Conservation (phyloP, 257 asterid genomes). For the Ballota nigra region DNA sequence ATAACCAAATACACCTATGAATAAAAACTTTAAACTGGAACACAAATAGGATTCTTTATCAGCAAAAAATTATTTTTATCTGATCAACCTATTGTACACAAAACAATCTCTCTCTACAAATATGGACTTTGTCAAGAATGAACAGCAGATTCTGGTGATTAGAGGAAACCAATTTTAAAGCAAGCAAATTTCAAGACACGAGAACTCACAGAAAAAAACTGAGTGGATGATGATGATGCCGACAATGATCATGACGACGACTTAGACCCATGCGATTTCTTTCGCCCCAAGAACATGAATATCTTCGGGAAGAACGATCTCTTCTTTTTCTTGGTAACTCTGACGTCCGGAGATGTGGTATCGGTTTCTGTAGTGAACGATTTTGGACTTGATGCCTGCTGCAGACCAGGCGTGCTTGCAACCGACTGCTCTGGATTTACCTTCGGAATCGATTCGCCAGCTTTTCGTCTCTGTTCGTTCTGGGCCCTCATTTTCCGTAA, state of each 20-base stretch:
- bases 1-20: constrained; percentile 25
- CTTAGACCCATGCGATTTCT: constrained; percentile 36
- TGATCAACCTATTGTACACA: constrained; percentile 31
- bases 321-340: constrained; percentile 54
- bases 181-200: constrained; percentile 14
- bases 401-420: constrained; percentile 19
- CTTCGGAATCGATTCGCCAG: constrained; percentile 36
- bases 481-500: constrained; percentile 82
- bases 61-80: constrained; percentile 5
- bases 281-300: constrained; percentile 43
- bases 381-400: constrained; percentile 42
- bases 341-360: constrained; percentile 44
- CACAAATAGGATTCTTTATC: neutral
- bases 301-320: constrained; percentile 46
- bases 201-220: neutral
- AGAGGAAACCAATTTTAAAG: constrained; percentile 14
- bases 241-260: constrained; percentile 10
- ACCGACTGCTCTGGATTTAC: neutral
- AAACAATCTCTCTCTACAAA: constrained; percentile 31
- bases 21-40: constrained; percentile 3
- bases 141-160: constrained; percentile 20
- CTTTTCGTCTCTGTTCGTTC: constrained; percentile 70
- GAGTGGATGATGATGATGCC: neutral
- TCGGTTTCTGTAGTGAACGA: constrained; percentile 46
- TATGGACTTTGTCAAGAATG: constrained; percentile 24